Percentiles rank a stretch among this genome's conserved stretches.
Conservation (phyloP, 805 yeast species). For the Candida pseudoglaebosa region DNA sequence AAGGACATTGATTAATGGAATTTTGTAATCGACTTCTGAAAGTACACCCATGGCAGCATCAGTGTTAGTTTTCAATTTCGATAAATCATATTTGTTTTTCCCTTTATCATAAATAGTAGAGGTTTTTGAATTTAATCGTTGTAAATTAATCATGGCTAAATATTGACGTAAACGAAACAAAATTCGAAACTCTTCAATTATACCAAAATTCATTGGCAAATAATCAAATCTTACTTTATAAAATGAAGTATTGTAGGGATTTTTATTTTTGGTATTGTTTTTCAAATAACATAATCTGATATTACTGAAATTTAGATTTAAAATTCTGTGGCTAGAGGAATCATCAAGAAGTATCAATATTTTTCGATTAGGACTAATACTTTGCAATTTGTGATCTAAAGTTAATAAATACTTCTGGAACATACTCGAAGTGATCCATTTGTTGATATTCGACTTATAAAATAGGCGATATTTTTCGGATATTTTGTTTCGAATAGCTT, state of each 20-base stretch:
- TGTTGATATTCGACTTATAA: conserved; percentile 57
- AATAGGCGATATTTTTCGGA: conserved; percentile 49
- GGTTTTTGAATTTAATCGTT: conserved; percentile 16
- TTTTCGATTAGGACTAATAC: conserved; percentile 39
- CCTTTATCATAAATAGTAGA: background rate
- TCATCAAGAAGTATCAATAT: conserved; percentile 57
- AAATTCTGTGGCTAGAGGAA: conserved; percentile 57
- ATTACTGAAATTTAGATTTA: conserved; percentile 34
- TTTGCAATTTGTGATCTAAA: conserved; percentile 54
- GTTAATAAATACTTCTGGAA: conserved; percentile 61
- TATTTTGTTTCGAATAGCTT: conserved; percentile 35
- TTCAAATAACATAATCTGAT: conserved; percentile 34
- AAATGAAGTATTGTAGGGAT: conserved; percentile 28
- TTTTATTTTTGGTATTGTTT: conserved; percentile 35
- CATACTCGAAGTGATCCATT: conserved; percentile 60
- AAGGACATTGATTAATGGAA: conserved; percentile 53
- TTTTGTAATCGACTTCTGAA: conserved; percentile 38
- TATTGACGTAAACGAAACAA: conserved; percentile 58
- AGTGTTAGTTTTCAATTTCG: conserved; percentile 1
- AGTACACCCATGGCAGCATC: conserved; percentile 22
- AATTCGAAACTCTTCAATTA: conserved; percentile 57
- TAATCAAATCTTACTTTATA: conserved; percentile 50
- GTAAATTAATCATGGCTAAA: conserved; percentile 38
- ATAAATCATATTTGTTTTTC: background rate
- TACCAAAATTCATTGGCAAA: conserved; percentile 62